Evolutionary conservation across 75 land plant genomes (phyloP), one percentile per base, ranked within the genome.

Genomic region (Picea glauca): DNA sequence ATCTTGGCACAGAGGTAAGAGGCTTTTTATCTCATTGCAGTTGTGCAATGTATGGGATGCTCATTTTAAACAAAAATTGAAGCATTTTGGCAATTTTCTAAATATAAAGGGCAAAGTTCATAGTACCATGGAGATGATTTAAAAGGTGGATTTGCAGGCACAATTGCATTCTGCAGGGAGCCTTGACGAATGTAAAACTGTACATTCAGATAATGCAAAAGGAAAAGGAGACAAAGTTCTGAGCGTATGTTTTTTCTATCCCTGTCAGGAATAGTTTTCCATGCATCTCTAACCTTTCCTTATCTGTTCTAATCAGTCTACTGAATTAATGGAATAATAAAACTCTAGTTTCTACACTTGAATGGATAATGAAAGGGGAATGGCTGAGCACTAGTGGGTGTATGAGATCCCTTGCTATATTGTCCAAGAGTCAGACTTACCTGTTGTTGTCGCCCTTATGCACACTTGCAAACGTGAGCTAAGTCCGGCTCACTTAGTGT

Each of bases 1-100:
- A 33, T 33, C 18, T 67, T 67, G 72, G 46, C 18, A 67, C 32
- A 67, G 72, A 67, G 72, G 72, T 67, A 14, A 67, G 50, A 1
- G 43, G n/a, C 3, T 33, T 66, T 35, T 67, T 38, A 67, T 67
- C 43, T 67, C 72, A 38, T 67, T 67, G 33, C 7, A 33, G 38
- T 67, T 67, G 33, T 14, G 43, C 20, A 67, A 67, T 38, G 6
- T 12, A 14, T 66, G 46, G 38, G n/a, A 35, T 35, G n/a, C 40
- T 66, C 35, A 15, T 17, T 63, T 63, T 35, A 33, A 14, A 15
- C 38, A 66, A 65, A 66, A 18, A 14, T 33, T 2, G 72, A 38
- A 13, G 46, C 40, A 17, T 33, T 18, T 15, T 33, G 18, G 43
- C 50, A 38, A 7, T 35, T 17, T 38, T 17, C 32, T 15, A 38